Base-by-base conservation (phyloP, 2,329 filamentous ascomycete species). In the Gliomastix tumulicola region DNA sequence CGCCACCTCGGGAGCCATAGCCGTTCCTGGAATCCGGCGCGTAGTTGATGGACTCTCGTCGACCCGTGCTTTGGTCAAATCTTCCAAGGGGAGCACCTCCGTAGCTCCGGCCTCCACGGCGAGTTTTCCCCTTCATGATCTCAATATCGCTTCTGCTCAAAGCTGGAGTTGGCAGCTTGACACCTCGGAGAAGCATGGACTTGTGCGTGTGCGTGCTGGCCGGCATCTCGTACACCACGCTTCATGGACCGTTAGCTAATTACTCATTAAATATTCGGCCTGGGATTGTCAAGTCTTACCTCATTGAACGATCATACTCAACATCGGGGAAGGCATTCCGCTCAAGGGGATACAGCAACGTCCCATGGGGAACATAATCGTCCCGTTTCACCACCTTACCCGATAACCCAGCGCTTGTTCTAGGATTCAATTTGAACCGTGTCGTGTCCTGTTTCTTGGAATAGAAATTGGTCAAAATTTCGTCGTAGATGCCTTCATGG, bases 181-280 rank as follows among this genome's bases (percentile, higher is more conserved):
- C 80, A 11, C 92, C 92, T 4, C 88, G 82, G 23, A 98, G 71
- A 12, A 98, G 74, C 84, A 95, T 94, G 6, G 89, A 96, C 56
- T 96, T 96, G 63, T 98, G 92, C 5, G 78, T 67, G 49, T 86
- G 75, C 9, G 68, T 69, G 15, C 77, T 78, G 28, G 73, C 69
- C 1, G 90, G 89, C 62, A 96, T 84, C 31, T 88, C 79, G 55
- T 94, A 98, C 51, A 85, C 69, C 10, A 97, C 88, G 53, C 85
- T 94, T 45, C 27, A 28, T 13, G 36, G 6, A 20, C 31, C 11
- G 46, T 65, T 54, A 66, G 60, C 39, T 27, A 31, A 25, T 2
- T 32, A 10, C 5, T 7, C 15, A 25, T 15, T 19, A 15, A 21
- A 10, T 19, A n/a, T 32, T 10, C 21, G 15, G n/a, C 6, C 7